These are phyloP conservation scores for Cornus kousa DNA, from an alignment of 148 eudicot genomes.

Conservation along the genomic window DNA sequence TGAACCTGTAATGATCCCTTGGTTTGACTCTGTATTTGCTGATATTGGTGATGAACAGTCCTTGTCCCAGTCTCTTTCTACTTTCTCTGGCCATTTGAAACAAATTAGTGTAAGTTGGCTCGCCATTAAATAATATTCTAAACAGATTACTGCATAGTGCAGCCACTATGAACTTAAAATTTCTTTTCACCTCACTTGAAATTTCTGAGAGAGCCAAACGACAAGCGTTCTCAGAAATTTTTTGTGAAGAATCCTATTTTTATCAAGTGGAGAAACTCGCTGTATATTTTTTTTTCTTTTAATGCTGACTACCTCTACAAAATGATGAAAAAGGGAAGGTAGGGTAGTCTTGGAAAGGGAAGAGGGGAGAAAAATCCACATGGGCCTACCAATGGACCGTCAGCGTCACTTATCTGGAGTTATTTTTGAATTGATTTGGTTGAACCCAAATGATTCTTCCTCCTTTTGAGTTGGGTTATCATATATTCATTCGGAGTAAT, in stretches of 20 bases:
- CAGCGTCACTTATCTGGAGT: background rate
- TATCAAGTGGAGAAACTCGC: background rate
- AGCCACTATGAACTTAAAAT: background rate
- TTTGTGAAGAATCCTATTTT: background rate
- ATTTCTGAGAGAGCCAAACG: background rate
- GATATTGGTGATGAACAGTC: constrained; percentile 99
- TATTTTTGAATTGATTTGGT: background rate
- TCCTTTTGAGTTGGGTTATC: background rate
- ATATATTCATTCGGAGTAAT: background rate
- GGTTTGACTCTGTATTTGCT: constrained; percentile 93
- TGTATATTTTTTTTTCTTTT: background rate
- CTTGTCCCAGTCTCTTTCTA: constrained; percentile 88
- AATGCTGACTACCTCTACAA: background rate
- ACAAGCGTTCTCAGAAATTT: background rate
- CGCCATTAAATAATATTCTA: background rate
- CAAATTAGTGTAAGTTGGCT: constrained; percentile 79
- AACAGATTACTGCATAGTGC: background rate
- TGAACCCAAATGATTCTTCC: background rate
- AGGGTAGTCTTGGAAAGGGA: no score
- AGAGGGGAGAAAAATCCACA: background rate
- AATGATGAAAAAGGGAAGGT: background rate
- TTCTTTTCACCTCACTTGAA: background rate
- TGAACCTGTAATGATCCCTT: constrained; percentile 76
- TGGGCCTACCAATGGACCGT: background rate
- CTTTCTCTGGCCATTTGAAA: constrained; percentile 96